Percentiles rank a stretch among this genome's conserved stretches.
These are phyloP conservation scores for Nemania sp. DNA, from an alignment of 2,329 filamentous ascomycete genomes.

Conservation along the genomic window DNA sequence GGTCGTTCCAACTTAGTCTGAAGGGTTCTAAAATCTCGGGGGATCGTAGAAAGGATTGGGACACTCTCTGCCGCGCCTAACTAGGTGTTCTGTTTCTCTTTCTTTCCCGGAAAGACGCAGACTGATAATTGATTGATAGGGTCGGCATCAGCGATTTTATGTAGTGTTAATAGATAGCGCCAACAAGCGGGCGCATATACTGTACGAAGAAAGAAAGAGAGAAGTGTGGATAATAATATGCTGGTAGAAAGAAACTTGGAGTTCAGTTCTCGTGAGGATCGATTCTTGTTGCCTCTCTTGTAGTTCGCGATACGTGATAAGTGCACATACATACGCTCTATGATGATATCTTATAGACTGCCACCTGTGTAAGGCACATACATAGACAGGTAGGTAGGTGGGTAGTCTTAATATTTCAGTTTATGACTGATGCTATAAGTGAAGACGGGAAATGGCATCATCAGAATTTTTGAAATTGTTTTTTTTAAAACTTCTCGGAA, in stretches of 20 bases:
- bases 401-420: no score
- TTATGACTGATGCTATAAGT: no score
- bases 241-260: slow-evolving; percentile 14
- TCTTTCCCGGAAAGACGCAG: not conserved
- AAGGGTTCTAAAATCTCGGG: slow-evolving; percentile 11
- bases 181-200: no score
- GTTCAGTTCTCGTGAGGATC: not conserved
- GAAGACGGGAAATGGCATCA: no score
- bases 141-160: slow-evolving; percentile 13
- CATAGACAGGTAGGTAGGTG: no score
- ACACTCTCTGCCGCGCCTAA: not conserved
- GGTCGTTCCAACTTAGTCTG: slow-evolving; percentile 16
- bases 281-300: not conserved
- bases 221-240: slow-evolving; percentile 29
- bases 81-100: slow-evolving; percentile 10
- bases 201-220: not conserved
- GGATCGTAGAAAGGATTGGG: slow-evolving; percentile 7
- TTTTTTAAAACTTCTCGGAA: no score
- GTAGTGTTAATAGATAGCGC: slow-evolving; percentile 28
- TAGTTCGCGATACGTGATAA: no score
- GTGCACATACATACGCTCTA: no score
- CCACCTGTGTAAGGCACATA: no score
- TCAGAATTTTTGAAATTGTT: no score
- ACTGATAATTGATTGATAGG: slow-evolving; percentile 13
- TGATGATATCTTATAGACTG: no score